Evolutionary conservation across 2,329 filamentous ascomycete genomes (phyloP), one percentile per base, ranked within the genome.

Genomic region (Calonectria pseudoturangicola): DNA sequence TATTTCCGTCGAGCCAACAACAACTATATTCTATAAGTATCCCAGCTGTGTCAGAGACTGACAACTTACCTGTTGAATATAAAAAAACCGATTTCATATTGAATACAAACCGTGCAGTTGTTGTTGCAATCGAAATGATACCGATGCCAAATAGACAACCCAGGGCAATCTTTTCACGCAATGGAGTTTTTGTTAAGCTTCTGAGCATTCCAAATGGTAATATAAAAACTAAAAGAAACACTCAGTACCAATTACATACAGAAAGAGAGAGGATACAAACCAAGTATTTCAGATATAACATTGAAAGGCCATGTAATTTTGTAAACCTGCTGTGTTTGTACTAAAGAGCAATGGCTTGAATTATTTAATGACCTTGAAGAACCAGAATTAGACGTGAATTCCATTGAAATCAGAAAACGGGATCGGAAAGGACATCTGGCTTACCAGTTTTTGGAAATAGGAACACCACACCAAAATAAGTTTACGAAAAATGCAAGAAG

Each of bases 391-490:
- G 21, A 21, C 36, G 2, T 7, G 18, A 21, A 10, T 36, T 18
- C 4, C 13, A 2, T 36, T 13, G 3, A 5, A 18, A 4, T 21
- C 8, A 18, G 13, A 6, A 21, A 28, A 6, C 2, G 9, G 21
- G 9, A 21, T 9, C 13, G 10, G 28, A 21, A 21, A 21, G 21
- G 21, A 21, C 21, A 8, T 8, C 3, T 3, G 15, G 21, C 16
- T n/a, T 56, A 56, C 51, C 51, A 56, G 8, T 56, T 56, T 56
- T 56, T 56, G 18, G 51, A 56, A 2, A 56, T n/a, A 7, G 51
- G 51, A 5, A 56, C 8, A 21, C 51, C 51, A 21, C 51, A 56
- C 51, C 51, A 56, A 25, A 56, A 45, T 45, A 45, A n/a, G 16
- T 45, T 45, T 45, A 45, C 41, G n/a, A 45, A 45, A 2, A 45